phyloP scores from a whole-genome alignment of 2,329 filamentous ascomycete genomes.

The Hymenoscyphus salicellus region DNA sequence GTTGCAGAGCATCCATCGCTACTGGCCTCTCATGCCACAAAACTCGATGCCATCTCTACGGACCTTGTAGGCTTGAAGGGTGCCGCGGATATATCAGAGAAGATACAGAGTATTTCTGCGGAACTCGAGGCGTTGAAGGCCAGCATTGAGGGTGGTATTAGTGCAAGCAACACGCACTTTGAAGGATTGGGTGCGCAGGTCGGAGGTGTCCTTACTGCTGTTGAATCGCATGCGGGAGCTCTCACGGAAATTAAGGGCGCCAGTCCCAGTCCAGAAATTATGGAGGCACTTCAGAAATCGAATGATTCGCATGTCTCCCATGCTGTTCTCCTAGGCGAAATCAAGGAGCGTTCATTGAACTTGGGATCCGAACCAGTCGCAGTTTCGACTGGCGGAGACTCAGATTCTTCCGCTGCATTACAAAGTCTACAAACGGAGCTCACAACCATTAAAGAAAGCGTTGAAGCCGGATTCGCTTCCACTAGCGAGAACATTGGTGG shows the following conservation, averaged over 20 bases:
- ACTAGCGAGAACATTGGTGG: constrained; percentile 23
- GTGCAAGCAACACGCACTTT: not conserved
- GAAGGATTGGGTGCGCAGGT: constrained; percentile 23
- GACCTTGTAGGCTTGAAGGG: constrained; percentile 27
- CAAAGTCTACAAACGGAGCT: constrained; percentile 18
- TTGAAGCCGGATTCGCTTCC: constrained; percentile 24
- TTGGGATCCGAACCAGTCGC: constrained; percentile 11
- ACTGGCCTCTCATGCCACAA: constrained; percentile 24
- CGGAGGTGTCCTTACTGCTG: constrained; percentile 18
- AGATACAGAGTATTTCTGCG: constrained; percentile 25
- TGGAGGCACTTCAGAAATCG: constrained; percentile 27
- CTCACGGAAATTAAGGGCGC: constrained; percentile 26
- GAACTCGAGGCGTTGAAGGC: constrained; percentile 25
- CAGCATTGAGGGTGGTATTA: constrained; percentile 20
- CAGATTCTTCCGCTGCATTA: constrained; percentile 15
- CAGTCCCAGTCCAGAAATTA: constrained; percentile 20
- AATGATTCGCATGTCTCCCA: constrained; percentile 28
- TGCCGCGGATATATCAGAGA: constrained; percentile 18
- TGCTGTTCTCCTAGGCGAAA: constrained; percentile 19
- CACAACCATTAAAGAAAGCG: constrained; percentile 25
- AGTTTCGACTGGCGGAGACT: not conserved
- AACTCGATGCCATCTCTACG: constrained; percentile 28
- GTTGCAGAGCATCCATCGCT: constrained; percentile 19
- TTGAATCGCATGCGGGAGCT: constrained; percentile 24
- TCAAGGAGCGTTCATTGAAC: constrained; percentile 25